Percentiles rank a stretch among this genome's conserved stretches.
Conservation (phyloP, 2,329 filamentous ascomycete species). For the Clonostachys solani region DNA sequence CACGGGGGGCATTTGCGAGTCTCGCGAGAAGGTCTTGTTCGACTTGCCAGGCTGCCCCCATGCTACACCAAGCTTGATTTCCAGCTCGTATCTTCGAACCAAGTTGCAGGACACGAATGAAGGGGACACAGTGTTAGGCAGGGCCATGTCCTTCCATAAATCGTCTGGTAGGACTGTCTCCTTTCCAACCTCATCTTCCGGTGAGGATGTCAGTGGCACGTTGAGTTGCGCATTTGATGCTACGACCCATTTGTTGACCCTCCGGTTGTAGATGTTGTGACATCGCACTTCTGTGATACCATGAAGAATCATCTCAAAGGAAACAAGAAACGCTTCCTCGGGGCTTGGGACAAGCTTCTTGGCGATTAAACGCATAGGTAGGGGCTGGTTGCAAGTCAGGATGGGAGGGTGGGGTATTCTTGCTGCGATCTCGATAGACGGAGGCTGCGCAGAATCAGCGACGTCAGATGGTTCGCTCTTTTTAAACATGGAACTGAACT, state of each 20-base stretch:
- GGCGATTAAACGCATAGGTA: slow-evolving; percentile 76
- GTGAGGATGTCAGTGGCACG: slow-evolving; percentile 58
- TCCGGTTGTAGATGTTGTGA: slow-evolving; percentile 67
- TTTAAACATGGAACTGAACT: slow-evolving; percentile 57
- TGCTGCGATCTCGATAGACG: slow-evolving; percentile 75
- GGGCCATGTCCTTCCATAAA: slow-evolving; percentile 66
- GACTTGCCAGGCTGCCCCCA: slow-evolving; percentile 55
- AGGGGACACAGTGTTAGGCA: slow-evolving; percentile 85
- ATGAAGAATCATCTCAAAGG: slow-evolving; percentile 77
- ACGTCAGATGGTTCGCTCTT: slow-evolving; percentile 4
- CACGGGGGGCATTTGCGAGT: slow-evolving; percentile 9
- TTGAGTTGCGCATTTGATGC: slow-evolving; percentile 67
- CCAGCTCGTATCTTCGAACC: slow-evolving; percentile 74
- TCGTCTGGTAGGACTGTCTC: slow-evolving; percentile 67
- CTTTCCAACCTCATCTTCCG: slow-evolving; percentile 53
- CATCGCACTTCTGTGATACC: slow-evolving; percentile 77
- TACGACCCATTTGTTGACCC: slow-evolving; percentile 73
- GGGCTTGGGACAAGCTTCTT: slow-evolving; percentile 68
- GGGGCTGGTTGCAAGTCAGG: slow-evolving; percentile 80
- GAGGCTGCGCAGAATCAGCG: slow-evolving; percentile 8
- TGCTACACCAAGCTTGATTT: slow-evolving; percentile 73
- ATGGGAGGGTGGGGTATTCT: slow-evolving; percentile 84
- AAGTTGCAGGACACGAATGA: slow-evolving; percentile 89
- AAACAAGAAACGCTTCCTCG: slow-evolving; percentile 71
- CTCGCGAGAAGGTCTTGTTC: slow-evolving; percentile 1